A percentile compares a stretch with the other conserved stretches of the same genome.
These are phyloP conservation scores for Wickerhamomyces sp. DNA, from an alignment of 1,139 yeast species.

Conservation along the genomic window DNA sequence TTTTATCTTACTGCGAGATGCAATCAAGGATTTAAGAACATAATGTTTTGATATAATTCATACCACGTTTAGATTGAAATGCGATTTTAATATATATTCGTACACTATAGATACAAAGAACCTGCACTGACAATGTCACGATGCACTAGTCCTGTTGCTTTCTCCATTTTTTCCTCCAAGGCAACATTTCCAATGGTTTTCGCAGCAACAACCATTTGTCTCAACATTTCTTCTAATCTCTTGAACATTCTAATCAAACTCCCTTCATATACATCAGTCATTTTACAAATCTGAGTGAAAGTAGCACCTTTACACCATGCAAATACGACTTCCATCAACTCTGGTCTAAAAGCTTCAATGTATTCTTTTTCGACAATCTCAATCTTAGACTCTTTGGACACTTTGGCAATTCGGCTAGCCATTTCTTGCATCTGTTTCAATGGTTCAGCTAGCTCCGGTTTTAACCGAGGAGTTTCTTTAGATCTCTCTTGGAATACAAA, in stretches of 20 bases:
- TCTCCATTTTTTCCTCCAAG: constrained; percentile 84
- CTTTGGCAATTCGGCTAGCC: constrained; percentile 86
- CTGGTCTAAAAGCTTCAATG: constrained; percentile 84
- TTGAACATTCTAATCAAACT: constrained; percentile 91
- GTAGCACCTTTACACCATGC: constrained; percentile 97
- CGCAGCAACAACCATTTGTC: constrained; percentile 88
- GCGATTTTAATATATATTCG: not conserved
- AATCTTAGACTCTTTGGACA: constrained; percentile 82
- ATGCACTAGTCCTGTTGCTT: constrained; percentile 78
- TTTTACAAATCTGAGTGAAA: constrained; percentile 93
- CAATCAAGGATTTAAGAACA: not conserved
- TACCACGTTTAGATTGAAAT: not conserved
- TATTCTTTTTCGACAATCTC: constrained; percentile 90
- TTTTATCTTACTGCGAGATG: not conserved
- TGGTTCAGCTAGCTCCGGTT: constrained; percentile 88
- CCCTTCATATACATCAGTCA: constrained; percentile 99
- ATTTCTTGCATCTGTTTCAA: constrained; percentile 80
- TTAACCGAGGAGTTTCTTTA: constrained; percentile 78
- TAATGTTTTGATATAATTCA: too few relatives aligned
- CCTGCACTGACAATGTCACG: constrained; percentile 98
- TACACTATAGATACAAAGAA: constrained; percentile 58
- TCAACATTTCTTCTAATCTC: constrained; percentile 85
- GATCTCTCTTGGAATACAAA: constrained; percentile 97
- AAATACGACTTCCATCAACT: constrained; percentile 92
- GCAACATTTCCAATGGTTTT: constrained; percentile 88